Evolutionary conservation across 176 grass and related monocot genomes (phyloP), one percentile per base, ranked within the genome.

Genomic region (Saccharum officinarum): DNA sequence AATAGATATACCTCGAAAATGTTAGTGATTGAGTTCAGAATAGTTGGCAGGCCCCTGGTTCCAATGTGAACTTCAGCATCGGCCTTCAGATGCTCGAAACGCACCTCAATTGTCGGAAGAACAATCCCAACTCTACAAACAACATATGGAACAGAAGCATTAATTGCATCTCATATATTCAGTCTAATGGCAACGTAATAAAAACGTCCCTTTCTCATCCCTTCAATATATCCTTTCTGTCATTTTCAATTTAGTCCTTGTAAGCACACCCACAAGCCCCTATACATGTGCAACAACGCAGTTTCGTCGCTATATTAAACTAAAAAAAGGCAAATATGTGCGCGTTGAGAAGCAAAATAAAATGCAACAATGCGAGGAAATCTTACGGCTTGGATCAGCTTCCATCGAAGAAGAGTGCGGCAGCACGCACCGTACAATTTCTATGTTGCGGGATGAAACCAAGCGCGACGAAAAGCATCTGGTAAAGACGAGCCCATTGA

Each of bases 31-130:
- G 89, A 84, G 31, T 91, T 91, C 14, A 87, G 31, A 42, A 91
- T 16, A 8, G 89, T 84, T 6, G 89, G 81, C 39, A 87, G 60
- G 37, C 89, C 89, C 73, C 89, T 84, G 40, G 44, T 77, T 6
- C 89, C 89, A 20, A 91, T 8, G 7, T 70, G 60, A 39, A 78
- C 52, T 38, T 84, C 76, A 17, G 85, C 89, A 1, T 87, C 68
- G 30, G 67, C 57, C 39, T 52, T 84, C 62, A 91, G 85, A 78
- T 87, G 28, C 50, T 87, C 81, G 50, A 80, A 87, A 37, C 70
- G 81, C 89, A 91, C 89, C 49, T 91, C 89, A 26, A 91, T 76
- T 23, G 81, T 87, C 8, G 89, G 89, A 36, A 87, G 62, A 49
- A 76, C 63, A 11, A 91, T 69, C 54, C 89, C 85, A 64, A 91